Conservation (phyloP, 2,329 filamentous ascomycete species). For the Raffaelea arxii region DNA sequence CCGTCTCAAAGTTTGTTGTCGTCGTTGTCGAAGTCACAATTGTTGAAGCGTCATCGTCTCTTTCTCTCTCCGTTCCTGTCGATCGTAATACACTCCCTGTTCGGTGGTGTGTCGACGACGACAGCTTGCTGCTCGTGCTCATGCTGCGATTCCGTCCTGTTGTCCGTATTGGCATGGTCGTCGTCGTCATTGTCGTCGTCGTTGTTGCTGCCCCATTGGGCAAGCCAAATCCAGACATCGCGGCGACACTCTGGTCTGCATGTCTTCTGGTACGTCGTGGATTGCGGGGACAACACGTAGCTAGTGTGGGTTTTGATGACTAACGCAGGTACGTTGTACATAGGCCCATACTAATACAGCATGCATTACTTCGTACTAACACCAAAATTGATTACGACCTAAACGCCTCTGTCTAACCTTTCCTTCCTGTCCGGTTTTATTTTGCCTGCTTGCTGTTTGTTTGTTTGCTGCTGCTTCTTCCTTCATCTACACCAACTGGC, state of each 20-base stretch:
- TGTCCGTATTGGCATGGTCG: neutral
- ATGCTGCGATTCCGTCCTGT: neutral
- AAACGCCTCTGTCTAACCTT: neutral
- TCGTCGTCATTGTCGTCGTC: neutral
- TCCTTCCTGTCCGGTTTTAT: neutral
- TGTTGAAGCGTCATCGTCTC: slow-evolving; percentile 3
- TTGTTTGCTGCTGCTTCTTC: neutral
- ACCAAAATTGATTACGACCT: too few species aligned
- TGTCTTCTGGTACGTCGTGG: neutral
- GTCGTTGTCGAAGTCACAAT: neutral
- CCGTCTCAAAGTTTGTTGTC: slow-evolving; percentile 49
- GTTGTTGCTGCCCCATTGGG: neutral
- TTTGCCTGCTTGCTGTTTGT: neutral
- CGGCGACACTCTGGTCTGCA: too few species aligned
- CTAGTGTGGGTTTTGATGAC: too few species aligned
- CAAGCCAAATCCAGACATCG: neutral
- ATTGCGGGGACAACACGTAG: too few species aligned
- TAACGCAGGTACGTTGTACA: too few species aligned
- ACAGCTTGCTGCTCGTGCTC: slow-evolving; percentile 9
- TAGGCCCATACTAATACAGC: too few species aligned
- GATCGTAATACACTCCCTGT: too few species aligned
- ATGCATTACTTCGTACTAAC: too few species aligned
- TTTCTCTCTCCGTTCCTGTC: slow-evolving; percentile 7
- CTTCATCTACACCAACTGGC: slow-evolving; percentile 47
- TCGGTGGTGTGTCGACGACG: too few species aligned